Base-by-base conservation (phyloP, 495 filamentous ascomycete genomes). In the Peziza echinospora region DNA sequence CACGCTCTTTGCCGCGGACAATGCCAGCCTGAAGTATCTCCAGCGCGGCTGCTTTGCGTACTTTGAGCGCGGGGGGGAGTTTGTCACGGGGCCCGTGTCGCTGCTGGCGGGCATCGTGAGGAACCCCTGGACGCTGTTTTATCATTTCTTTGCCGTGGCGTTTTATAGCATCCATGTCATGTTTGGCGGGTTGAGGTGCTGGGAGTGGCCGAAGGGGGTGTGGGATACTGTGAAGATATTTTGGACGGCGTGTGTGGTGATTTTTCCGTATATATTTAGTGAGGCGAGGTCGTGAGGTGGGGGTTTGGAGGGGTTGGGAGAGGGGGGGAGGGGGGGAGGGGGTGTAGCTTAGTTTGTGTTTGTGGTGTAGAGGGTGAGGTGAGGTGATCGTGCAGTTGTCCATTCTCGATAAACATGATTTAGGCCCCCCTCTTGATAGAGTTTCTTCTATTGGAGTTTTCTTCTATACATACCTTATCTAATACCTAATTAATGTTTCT, bases 101-200 rank as follows among this genome's bases (percentile, higher is more conserved):
- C 67, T 97, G 41, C 67, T 97, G 1, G 89, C 77, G 3, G 91
- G 86, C 0, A 68, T 94, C 41, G 77, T 91, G 57, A 69, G 78
- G 17, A 71, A 74, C 41, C 89, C 89, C 1, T 53, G 78, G 22
- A 71, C 84, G 40, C 75, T 97, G 45, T 76, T 91, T 54, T 80
- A 75, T 56, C 87, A 97, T 63, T 97, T 97, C 66, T 96, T 93
- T 63, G 72, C 75, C 21, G 89, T 97, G 26, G 89, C 89, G 1
- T 73, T 94, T 53, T 70, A 91, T 46, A 76, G 79, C 13, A 85
- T 97, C 48, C 91, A 83, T 80, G 58, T 93, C 24, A 68, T 84
- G 49, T 68, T 70, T 47, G 58, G 58, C 6, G 54, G 54, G 5
- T 24, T 64, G 21, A 60, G 67, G 0, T 75, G 76, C 1, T 17